Conservation (phyloP, 192 early-diverging fungal species). For the Coemansia sp. region DNA sequence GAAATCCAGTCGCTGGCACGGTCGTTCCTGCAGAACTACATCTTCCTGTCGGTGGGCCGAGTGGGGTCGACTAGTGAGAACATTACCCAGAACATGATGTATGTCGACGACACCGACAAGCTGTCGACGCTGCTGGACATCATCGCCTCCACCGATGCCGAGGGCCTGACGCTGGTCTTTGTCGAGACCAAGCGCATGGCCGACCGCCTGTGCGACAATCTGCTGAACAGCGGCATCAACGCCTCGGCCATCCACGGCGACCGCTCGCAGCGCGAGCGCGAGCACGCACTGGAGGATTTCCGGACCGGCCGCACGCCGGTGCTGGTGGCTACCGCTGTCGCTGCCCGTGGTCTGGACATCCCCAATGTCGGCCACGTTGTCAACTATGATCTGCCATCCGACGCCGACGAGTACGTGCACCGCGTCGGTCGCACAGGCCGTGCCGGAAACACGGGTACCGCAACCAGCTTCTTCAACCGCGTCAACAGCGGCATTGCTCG, state of each 20-base stretch:
- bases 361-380: conserved; percentile 82
- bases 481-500: conserved; percentile 75
- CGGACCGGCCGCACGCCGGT: conserved; percentile 71
- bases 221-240: conserved; percentile 71
- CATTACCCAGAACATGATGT: conserved; percentile 89
- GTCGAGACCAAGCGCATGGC: conserved; percentile 95
- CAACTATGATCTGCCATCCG: conserved; percentile 93
- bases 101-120: conserved; percentile 94
- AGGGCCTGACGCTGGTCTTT: conserved; percentile 87
- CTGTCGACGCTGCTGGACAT: conserved; percentile 83
- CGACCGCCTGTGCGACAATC: conserved; percentile 79
- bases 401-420: conserved; percentile 98
- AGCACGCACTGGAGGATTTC: conserved; percentile 85
- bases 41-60: conserved; percentile 85
- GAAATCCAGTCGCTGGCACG: conserved; percentile 86
- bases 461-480: conserved; percentile 94
- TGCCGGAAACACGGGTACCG: conserved; percentile 88
- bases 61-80: conserved; percentile 93
- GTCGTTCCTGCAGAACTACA: conserved; percentile 80
- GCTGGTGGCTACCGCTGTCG: conserved; percentile 96
- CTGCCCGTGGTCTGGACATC: conserved; percentile 90
- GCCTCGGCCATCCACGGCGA: conserved; percentile 97
- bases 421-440: conserved; percentile 97
- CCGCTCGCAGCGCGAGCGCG: conserved; percentile 90
- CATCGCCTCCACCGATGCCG: conserved; percentile 51